Evolutionary conservation across 352 stramenopile species (phyloP).

Genomic region (Aphanomyces invadans): DNA sequence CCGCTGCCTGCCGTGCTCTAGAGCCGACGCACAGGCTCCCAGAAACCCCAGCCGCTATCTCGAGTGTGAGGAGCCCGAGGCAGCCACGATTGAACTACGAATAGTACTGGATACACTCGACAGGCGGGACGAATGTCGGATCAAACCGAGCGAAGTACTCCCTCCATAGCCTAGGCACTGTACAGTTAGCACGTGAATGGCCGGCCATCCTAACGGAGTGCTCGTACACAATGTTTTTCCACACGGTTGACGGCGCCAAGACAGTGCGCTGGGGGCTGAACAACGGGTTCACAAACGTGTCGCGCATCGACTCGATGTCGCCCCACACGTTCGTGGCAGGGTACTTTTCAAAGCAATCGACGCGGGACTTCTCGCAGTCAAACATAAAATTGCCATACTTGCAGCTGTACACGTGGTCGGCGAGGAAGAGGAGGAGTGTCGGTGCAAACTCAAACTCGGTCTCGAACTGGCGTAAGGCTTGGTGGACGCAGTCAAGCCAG

Average conservation of each 20-base stretch:
- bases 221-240: conserved; percentile 84
- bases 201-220: not conserved
- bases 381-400: conserved; percentile 98
- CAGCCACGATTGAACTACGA: too few species aligned
- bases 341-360: conserved; percentile 66
- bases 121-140: conserved; percentile 61
- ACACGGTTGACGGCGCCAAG: conserved; percentile 63
- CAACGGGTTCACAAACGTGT: conserved; percentile 59
- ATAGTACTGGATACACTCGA: conserved; percentile 64
- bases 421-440: conserved; percentile 85
- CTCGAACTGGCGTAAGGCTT: conserved; percentile 94
- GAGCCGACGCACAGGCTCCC: too few species aligned
- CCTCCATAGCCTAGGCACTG: conserved; percentile 61
- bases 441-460: conserved; percentile 97
- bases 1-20: too few species aligned
- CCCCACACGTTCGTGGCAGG: conserved; percentile 73
- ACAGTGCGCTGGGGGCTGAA: conserved; percentile 48
- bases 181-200: conserved; percentile 7
- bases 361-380: conserved; percentile 80
- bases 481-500: conserved; percentile 98
- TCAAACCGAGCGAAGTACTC: conserved; percentile 82
- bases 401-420: conserved; percentile 95
- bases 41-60: too few species aligned
- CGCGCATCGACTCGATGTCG: conserved; percentile 61
- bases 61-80: too few species aligned